A percentile compares a stretch with the other conserved stretches of the same genome.
These are phyloP conservation scores for Tetraselmis chui DNA, from an alignment of 139 green algal species.

Conservation along the genomic window DNA sequence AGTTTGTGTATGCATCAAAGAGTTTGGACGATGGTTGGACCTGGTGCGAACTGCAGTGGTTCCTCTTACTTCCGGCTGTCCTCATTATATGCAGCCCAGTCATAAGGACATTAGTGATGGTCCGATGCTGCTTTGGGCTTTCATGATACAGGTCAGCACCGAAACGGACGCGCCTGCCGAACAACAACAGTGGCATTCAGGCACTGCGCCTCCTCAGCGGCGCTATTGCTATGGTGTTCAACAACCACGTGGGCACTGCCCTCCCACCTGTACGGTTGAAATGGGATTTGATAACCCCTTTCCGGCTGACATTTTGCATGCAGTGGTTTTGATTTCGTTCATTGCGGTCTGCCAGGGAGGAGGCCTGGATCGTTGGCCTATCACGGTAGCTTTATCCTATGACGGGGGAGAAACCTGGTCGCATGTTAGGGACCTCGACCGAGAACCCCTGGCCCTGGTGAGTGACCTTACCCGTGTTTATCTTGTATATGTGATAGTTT, in stretches of 20 bases:
- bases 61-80: too few relatives aligned
- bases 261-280: too few relatives aligned
- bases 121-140: too few relatives aligned
- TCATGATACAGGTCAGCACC: background rate
- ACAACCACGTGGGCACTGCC: slow-evolving; percentile 9
- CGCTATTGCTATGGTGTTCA: slow-evolving; percentile 16
- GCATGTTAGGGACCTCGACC: slow-evolving; percentile 11
- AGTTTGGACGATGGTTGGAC: background rate
- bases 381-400: slow-evolving; percentile 13
- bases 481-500: too few relatives aligned
- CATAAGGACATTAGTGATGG: too few relatives aligned
- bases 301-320: too few relatives aligned
- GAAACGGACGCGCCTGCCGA: slow-evolving; percentile 7
- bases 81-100: too few relatives aligned
- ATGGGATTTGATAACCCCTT: too few relatives aligned
- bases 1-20: background rate
- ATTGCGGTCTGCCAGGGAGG: background rate
- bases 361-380: background rate
- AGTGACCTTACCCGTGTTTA: background rate
- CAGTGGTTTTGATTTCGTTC: too few relatives aligned
- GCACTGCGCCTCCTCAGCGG: slow-evolving; percentile 2
- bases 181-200: slow-evolving; percentile 15
- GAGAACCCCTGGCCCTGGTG: background rate
- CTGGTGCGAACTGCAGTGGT: too few relatives aligned
- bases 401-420: slow-evolving; percentile 14